phyloP scores from a whole-genome alignment of 495 filamentous ascomycete species.

The Penicillium desertorum region DNA sequence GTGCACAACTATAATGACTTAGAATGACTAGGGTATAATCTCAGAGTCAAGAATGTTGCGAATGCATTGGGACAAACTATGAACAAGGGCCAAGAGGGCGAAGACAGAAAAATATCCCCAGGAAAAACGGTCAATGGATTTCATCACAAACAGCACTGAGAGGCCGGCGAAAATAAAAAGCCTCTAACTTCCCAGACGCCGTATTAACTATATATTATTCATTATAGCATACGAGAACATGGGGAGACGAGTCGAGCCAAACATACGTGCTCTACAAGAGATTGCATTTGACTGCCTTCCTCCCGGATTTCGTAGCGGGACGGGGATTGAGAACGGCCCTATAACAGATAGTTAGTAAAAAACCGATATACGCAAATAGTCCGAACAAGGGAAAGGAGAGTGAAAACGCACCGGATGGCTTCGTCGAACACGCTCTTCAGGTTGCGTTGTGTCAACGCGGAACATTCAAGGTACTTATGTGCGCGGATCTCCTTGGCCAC shows the following conservation, averaged over 20 bases:
- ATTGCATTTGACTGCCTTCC: slow-evolving; percentile 62
- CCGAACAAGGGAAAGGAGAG: neutral
- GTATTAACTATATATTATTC: slow-evolving; percentile 50
- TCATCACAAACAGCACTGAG: slow-evolving; percentile 29
- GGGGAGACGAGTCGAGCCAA: slow-evolving; percentile 17
- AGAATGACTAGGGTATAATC: neutral
- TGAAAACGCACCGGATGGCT: slow-evolving; percentile 76
- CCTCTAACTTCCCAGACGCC: slow-evolving; percentile 43
- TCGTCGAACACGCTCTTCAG: slow-evolving; percentile 98
- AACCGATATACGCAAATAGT: neutral
- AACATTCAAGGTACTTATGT: slow-evolving; percentile 95
- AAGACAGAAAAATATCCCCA: slow-evolving; percentile 6
- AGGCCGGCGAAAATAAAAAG: slow-evolving; percentile 20
- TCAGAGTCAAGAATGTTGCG: neutral
- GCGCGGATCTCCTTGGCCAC: slow-evolving; percentile 91
- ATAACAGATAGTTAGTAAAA: slow-evolving; percentile 8
- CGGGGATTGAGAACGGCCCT: slow-evolving; percentile 84
- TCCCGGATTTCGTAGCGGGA: slow-evolving; percentile 60
- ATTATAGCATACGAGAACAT: slow-evolving; percentile 37
- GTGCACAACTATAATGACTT: neutral
- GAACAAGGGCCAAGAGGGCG: neutral
- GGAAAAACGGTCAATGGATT: slow-evolving; percentile 27
- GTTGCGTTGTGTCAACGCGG: slow-evolving; percentile 93
- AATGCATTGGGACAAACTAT: neutral
- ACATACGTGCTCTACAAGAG: slow-evolving; percentile 60